A percentile compares a stretch with the other conserved stretches of the same genome.
Evolutionary conservation across 2,329 filamentous ascomycete genomes (phyloP).

Genomic region (Cercospora canescens): DNA sequence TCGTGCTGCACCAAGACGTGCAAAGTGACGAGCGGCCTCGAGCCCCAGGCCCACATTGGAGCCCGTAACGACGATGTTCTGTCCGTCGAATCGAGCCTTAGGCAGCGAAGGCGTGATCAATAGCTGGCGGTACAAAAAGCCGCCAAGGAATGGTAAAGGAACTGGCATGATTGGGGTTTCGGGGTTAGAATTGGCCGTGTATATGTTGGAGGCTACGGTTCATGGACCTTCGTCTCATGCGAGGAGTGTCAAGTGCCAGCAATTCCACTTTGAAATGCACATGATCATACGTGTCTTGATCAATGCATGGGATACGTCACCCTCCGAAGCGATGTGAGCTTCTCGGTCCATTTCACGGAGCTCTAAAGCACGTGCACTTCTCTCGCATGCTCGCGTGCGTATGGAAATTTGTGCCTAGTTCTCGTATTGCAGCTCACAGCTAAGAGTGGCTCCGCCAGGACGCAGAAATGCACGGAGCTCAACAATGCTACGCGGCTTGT

Average conservation of each 20-base stretch:
- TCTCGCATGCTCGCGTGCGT: background rate
- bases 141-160: background rate
- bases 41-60: constrained; percentile 62
- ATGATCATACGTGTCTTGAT: background rate
- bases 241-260: background rate
- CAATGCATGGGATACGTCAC: background rate
- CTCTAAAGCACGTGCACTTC: no score
- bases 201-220: background rate
- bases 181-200: background rate
- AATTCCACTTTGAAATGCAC: background rate
- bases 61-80: constrained; percentile 52
- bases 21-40: constrained; percentile 38
- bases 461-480: background rate
- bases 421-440: background rate
- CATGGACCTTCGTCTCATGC: background rate
- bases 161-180: background rate
- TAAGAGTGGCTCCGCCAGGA: background rate
- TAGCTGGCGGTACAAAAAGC: background rate
- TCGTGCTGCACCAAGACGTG: constrained; percentile 9
- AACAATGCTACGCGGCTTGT: background rate
- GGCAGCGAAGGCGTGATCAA: background rate
- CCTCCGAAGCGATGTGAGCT: background rate
- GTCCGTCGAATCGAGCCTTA: background rate
- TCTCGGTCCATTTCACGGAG: no score
- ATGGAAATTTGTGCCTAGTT: no score